These are phyloP conservation scores for Starmerella floricola DNA, from an alignment of 805 yeast species.

Conservation along the genomic window DNA sequence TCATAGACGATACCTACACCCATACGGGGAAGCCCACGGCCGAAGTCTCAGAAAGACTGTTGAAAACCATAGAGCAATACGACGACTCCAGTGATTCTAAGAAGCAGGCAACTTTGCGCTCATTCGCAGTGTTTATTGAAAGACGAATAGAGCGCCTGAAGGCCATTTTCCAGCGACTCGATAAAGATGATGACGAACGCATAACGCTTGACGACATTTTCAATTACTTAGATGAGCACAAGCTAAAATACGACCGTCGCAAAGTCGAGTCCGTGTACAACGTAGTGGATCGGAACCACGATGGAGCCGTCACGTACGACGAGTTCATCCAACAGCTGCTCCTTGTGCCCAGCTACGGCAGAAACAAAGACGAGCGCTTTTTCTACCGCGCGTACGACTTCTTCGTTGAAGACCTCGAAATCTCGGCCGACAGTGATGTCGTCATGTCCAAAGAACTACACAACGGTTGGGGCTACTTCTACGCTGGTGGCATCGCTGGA, in stretches of 20 bases:
- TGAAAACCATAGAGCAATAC: constrained; percentile 15
- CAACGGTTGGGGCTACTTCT: constrained; percentile 77
- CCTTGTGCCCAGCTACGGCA: constrained; percentile 51
- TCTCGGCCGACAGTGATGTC: constrained; percentile 87
- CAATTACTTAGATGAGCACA: constrained; percentile 47
- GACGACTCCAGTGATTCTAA: background rate
- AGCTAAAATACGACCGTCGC: constrained; percentile 40
- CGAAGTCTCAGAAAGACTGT: constrained; percentile 12
- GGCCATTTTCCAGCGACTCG: constrained; percentile 22
- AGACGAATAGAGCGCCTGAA: constrained; percentile 21
- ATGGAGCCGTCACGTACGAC: constrained; percentile 64
- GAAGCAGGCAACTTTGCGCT: constrained; percentile 4
- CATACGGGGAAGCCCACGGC: constrained; percentile 7
- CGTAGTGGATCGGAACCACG: constrained; percentile 42
- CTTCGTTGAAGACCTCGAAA: constrained; percentile 67
- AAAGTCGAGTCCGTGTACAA: constrained; percentile 47
- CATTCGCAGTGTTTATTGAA: constrained; percentile 22
- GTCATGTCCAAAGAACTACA: constrained; percentile 65
- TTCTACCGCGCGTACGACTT: constrained; percentile 68
- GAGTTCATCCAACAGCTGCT: constrained; percentile 76
- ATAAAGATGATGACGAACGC: constrained; percentile 19
- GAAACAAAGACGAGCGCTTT: constrained; percentile 31
- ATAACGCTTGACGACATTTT: constrained; percentile 30
- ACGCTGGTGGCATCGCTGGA: constrained; percentile 93
- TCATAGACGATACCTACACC: constrained; percentile 14